A percentile compares a stretch with the other conserved stretches of the same genome.
Evolutionary conservation across 2,329 filamentous ascomycete species (phyloP).

Genomic region (Verticillium albo-atrum): DNA sequence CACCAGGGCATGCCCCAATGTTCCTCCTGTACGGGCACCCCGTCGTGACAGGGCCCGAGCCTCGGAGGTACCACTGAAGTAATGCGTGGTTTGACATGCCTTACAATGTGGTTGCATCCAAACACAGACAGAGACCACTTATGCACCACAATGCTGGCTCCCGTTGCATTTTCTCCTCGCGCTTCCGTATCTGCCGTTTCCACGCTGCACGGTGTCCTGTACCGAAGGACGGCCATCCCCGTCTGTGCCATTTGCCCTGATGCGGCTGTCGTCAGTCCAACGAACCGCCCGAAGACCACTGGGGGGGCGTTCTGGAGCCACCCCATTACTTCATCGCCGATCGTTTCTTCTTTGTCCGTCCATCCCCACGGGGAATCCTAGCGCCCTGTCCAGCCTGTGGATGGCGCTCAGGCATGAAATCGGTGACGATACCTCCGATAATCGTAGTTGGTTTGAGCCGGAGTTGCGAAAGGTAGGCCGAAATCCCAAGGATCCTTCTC

Average conservation of each 20-base stretch:
- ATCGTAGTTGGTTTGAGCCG: too few species aligned
- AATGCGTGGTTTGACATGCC: not conserved
- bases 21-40: not conserved
- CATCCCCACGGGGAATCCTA: not conserved
- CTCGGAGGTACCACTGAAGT: not conserved
- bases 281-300: not conserved
- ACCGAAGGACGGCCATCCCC: not conserved
- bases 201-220: not conserved
- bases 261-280: slow-evolving; percentile 4
- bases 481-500: too few species aligned
- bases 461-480: too few species aligned
- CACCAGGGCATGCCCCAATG: not conserved
- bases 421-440: not conserved
- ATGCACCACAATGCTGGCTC: not conserved
- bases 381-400: not conserved
- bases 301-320: slow-evolving; percentile 1
- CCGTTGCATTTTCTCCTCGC: not conserved
- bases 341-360: slow-evolving; percentile 6
- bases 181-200: not conserved
- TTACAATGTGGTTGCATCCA: not conserved
- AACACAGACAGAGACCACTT: not conserved
- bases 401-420: not conserved
- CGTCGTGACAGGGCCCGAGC: not conserved
- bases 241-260: slow-evolving; percentile 5
- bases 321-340: slow-evolving; percentile 11